phyloP scores from a whole-genome alignment of 75 land plant genomes.

The Pseudotsuga menziesii region DNA sequence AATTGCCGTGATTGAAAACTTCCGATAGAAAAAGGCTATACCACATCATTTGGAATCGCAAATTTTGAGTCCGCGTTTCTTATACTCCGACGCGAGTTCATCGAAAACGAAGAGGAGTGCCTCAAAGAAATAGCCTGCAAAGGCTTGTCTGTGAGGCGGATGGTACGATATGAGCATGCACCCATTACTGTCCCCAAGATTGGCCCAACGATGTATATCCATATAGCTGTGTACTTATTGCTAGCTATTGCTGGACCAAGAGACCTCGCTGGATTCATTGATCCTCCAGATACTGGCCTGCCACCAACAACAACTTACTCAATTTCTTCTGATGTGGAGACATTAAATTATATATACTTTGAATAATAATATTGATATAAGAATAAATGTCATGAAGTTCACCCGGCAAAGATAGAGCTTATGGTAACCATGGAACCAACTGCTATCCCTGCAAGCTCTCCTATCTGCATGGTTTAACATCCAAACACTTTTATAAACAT shows the following conservation, averaged over 20 bases:
- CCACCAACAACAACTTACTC: neutral
- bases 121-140: slow-evolving; percentile 36
- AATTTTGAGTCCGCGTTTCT: too few relatives aligned
- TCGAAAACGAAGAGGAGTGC: neutral
- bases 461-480: slow-evolving; percentile 19
- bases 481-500: too few relatives aligned
- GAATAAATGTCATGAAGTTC: slow-evolving; percentile 1
- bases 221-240: slow-evolving; percentile 38
- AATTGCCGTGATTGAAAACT: too few relatives aligned
- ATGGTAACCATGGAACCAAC: slow-evolving; percentile 60
- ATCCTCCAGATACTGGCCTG: slow-evolving; percentile 81
- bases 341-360: neutral
- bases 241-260: slow-evolving; percentile 70
- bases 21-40: too few relatives aligned
- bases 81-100: neutral
- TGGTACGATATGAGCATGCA: slow-evolving; percentile 68
- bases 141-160: slow-evolving; percentile 62
- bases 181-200: slow-evolving; percentile 52
- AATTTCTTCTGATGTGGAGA: neutral
- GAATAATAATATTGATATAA: too few relatives aligned
- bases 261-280: slow-evolving; percentile 82
- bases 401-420: slow-evolving; percentile 69
- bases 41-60: too few relatives aligned
- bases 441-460: slow-evolving; percentile 57
- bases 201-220: slow-evolving; percentile 73